These are phyloP conservation scores for Heritiera fomes DNA, from an alignment of 345 rosid species.

Conservation along the genomic window DNA sequence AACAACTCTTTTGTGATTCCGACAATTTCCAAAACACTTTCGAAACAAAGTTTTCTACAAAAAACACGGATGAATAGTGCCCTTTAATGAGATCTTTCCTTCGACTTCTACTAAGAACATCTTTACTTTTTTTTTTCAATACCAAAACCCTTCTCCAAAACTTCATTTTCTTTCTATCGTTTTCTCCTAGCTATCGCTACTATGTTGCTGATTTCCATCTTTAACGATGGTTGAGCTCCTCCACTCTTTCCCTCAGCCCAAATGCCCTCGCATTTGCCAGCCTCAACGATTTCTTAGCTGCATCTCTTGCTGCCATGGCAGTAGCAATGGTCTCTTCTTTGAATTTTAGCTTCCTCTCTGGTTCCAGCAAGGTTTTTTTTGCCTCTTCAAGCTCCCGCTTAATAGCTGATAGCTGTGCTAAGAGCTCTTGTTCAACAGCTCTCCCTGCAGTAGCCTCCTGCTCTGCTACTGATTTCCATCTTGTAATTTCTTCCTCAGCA, in stretches of 20 bases:
- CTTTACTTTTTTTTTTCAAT: too few species aligned
- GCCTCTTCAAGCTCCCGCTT: constrained; percentile 89
- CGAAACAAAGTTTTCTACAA: too few species aligned
- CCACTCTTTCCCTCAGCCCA: constrained; percentile 90
- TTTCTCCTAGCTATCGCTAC: too few species aligned
- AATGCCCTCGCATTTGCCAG: constrained; percentile 84
- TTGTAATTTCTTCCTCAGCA: constrained; percentile 95
- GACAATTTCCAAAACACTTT: too few species aligned
- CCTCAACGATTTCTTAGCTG: constrained; percentile 90
- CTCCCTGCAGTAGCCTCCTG: constrained; percentile 97
- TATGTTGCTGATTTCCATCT: too few species aligned
- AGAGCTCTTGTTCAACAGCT: constrained; percentile 84
- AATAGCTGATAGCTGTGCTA: constrained; percentile 63
- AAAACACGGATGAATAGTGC: too few species aligned
- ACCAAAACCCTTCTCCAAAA: too few species aligned
- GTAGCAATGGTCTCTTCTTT: constrained; percentile 95
- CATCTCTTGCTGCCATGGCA: constrained; percentile 98
- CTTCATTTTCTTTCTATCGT: too few species aligned
- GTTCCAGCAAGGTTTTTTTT: constrained; percentile 67
- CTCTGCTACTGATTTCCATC: constrained; percentile 99
- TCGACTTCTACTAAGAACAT: too few species aligned
- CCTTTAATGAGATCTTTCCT: too few species aligned
- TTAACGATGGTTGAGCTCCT: constrained; percentile 81
- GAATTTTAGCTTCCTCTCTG: constrained; percentile 85
- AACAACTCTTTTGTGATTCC: too few species aligned